A percentile compares a stretch with the other conserved stretches of the same genome.
Conservation (phyloP, 768 basidiomycete species). For the Erythrobasidium yunnanense region DNA sequence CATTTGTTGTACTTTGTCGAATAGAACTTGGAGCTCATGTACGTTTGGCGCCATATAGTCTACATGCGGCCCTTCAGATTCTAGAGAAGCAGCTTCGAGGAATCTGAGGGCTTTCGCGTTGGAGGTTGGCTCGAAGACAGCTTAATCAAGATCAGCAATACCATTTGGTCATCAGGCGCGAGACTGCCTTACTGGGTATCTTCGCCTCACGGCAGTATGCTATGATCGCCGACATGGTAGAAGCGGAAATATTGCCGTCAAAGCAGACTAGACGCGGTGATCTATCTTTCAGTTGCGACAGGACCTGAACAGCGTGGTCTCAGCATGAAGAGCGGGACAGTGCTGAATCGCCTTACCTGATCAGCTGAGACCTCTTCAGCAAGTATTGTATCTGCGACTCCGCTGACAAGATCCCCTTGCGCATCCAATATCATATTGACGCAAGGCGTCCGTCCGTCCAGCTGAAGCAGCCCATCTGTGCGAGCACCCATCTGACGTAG, state of each 20-base stretch:
- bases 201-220: conserved; percentile 46
- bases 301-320: neutral
- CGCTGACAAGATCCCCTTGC: conserved; percentile 61
- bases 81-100: conserved; percentile 48
- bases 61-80: conserved; percentile 43
- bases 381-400: conserved; percentile 78
- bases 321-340: neutral
- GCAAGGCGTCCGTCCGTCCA: conserved; percentile 54
- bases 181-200: conserved; percentile 50
- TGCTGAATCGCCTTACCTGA: neutral
- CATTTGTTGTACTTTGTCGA: conserved; percentile 24
- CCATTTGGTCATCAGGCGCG: neutral
- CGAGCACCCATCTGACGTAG: conserved; percentile 60
- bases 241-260: conserved; percentile 42
- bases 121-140: conserved; percentile 89
- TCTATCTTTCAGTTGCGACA: neutral
- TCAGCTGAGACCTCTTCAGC: conserved; percentile 41
- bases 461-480: conserved; percentile 57
- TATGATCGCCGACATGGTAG: conserved; percentile 47
- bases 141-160: conserved; percentile 42
- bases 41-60: conserved; percentile 74
- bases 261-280: conserved; percentile 38
- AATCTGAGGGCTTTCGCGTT: conserved; percentile 65
- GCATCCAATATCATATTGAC: conserved; percentile 76
- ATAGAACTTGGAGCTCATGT: conserved; percentile 55